A percentile compares a stretch with the other conserved stretches of the same genome.
These are phyloP conservation scores for Microcera coccophila DNA, from an alignment of 2,329 filamentous ascomycete genomes.

Conservation along the genomic window DNA sequence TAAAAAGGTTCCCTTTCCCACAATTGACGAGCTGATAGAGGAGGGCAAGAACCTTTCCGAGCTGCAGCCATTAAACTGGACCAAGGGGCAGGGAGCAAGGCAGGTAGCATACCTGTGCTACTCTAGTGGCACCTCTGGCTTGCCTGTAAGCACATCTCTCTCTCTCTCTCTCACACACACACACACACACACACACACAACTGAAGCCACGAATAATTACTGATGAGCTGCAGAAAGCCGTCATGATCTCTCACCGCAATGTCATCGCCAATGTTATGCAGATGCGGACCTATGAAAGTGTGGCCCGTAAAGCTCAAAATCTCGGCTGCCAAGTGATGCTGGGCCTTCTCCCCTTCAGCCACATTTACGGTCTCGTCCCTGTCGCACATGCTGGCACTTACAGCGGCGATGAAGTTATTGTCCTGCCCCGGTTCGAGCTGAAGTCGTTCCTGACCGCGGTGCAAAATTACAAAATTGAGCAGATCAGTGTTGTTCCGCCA, in stretches of 20 bases:
- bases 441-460: slow-evolving; percentile 60
- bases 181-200: too few relatives aligned
- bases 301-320: slow-evolving; percentile 34
- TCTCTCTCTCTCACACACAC: neutral
- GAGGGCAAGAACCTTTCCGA: slow-evolving; percentile 54
- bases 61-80: slow-evolving; percentile 56
- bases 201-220: neutral
- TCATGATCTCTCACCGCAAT: slow-evolving; percentile 77
- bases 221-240: slow-evolving; percentile 60
- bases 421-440: slow-evolving; percentile 74
- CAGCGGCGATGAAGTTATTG: slow-evolving; percentile 68
- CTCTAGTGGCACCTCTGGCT: slow-evolving; percentile 73
- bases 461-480: slow-evolving; percentile 63
- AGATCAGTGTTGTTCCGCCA: slow-evolving; percentile 69
- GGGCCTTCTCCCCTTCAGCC: slow-evolving; percentile 73
- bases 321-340: slow-evolving; percentile 48
- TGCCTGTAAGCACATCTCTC: slow-evolving; percentile 53
- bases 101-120: slow-evolving; percentile 76
- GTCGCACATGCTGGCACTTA: slow-evolving; percentile 63
- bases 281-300: slow-evolving; percentile 43
- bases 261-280: slow-evolving; percentile 75
- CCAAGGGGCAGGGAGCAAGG: slow-evolving; percentile 60
- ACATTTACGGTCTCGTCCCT: slow-evolving; percentile 75
- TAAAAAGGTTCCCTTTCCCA: slow-evolving; percentile 53
- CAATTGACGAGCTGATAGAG: slow-evolving; percentile 61